Percentiles rank a stretch among this genome's conserved stretches.
phyloP scores from a whole-genome alignment of 2,329 filamentous ascomycete species.

The Trichophyton mentagrophytes region DNA sequence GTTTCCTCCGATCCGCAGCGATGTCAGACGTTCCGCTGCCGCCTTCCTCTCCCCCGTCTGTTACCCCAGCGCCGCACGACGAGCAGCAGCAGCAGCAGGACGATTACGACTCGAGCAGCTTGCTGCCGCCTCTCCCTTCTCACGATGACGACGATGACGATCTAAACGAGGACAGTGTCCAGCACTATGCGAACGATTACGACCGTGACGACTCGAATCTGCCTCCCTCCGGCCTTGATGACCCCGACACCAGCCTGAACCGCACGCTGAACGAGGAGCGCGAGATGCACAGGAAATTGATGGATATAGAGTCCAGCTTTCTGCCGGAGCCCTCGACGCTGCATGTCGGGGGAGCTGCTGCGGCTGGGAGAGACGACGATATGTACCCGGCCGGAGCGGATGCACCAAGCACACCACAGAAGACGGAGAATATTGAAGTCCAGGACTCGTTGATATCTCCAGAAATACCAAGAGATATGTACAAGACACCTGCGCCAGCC shows the following conservation, averaged over 20 bases:
- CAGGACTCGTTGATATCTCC: conserved; percentile 14
- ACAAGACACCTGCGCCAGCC: conserved; percentile 19
- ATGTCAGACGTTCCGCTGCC: conserved; percentile 2
- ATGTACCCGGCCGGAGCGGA: conserved; percentile 32
- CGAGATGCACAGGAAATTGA: conserved; percentile 47
- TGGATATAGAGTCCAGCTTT: conserved; percentile 53
- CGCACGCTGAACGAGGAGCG: conserved; percentile 40
- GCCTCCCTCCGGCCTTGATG: conserved; percentile 2
- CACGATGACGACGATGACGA: conserved; percentile 9
- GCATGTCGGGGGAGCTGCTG: conserved; percentile 20
- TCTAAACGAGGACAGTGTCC: conserved; percentile 10
- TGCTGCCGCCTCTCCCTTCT: conserved; percentile 8
- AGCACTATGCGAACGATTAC: conserved; percentile 14
- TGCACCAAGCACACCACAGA: conserved; percentile 13
- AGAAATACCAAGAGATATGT: conserved; percentile 17
- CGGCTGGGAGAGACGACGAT: conserved; percentile 31
- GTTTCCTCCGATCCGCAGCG: neutral
- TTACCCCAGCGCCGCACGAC: conserved; percentile 4
- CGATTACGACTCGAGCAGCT: conserved; percentile 10
- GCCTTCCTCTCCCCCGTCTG: conserved; percentile 8
- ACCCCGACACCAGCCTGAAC: conserved; percentile 15
- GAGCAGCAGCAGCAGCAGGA: conserved; percentile 5
- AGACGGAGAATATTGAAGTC: conserved; percentile 5
- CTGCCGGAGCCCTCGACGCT: conserved; percentile 42
- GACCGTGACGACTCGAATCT: conserved; percentile 19